Evolutionary conservation across 148 eudicot species (phyloP).

Genomic region (Silene uniflora): DNA sequence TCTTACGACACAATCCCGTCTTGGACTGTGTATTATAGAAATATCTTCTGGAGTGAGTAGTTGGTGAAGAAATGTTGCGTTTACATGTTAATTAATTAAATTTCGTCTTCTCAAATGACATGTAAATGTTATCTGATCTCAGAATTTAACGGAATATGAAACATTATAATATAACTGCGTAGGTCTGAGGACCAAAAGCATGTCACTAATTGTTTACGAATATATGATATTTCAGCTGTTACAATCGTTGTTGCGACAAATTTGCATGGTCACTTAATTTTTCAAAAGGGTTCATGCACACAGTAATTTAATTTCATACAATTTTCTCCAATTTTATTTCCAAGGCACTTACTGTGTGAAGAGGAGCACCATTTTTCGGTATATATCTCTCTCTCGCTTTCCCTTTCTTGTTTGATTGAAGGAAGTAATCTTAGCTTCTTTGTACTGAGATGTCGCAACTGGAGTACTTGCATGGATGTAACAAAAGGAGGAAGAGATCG

Average conservation of each 20-base stretch:
- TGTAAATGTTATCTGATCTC: slow-evolving; percentile 27
- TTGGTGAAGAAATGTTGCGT: slow-evolving; percentile 31
- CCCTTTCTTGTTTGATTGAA: background rate
- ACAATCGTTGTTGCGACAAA: slow-evolving; percentile 39
- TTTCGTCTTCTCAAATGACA: slow-evolving; percentile 22
- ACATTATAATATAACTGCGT: slow-evolving; percentile 20
- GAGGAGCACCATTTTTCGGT: slow-evolving; percentile 26
- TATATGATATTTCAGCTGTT: slow-evolving; percentile 22
- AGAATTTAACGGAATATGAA: slow-evolving; percentile 34
- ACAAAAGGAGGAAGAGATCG: slow-evolving; percentile 67
- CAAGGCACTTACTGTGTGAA: slow-evolving; percentile 56
- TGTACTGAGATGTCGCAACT: slow-evolving; percentile 26
- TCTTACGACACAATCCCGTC: too few relatives aligned
- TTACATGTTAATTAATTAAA: slow-evolving; percentile 14
- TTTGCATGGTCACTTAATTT: slow-evolving; percentile 34
- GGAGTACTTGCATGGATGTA: slow-evolving; percentile 38
- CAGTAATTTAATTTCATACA: slow-evolving; percentile 26
- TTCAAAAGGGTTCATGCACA: slow-evolving; percentile 44
- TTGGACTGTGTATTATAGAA: slow-evolving; percentile 1
- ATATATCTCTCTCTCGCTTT: slow-evolving; percentile 16
- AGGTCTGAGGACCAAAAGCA: slow-evolving; percentile 42
- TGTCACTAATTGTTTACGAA: slow-evolving; percentile 40
- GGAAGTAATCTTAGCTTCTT: background rate
- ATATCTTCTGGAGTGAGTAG: slow-evolving; percentile 18
- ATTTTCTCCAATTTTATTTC: slow-evolving; percentile 32